Conservation (phyloP, 2,329 filamentous ascomycete genomes). For the Cephalotrichum gorgonifer region DNA sequence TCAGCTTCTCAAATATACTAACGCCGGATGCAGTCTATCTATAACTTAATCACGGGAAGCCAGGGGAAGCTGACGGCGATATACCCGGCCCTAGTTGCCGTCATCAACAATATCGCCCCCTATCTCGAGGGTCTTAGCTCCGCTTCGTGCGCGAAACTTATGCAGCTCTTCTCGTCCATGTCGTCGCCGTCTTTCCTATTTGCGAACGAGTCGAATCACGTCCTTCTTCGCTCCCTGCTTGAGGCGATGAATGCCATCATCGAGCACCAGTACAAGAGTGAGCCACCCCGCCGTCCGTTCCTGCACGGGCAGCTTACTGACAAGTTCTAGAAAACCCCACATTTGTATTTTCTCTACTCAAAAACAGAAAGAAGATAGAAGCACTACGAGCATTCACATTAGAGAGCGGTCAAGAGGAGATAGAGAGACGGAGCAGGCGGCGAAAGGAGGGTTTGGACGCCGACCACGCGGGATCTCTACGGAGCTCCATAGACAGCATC, state of each 20-base stretch:
- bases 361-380: conserved; percentile 74
- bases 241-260: conserved; percentile 85
- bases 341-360: conserved; percentile 68
- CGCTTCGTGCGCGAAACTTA: conserved; percentile 66
- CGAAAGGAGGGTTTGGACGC: conserved; percentile 51
- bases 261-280: conserved; percentile 76
- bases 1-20: conserved; percentile 17
- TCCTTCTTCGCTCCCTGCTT: conserved; percentile 67
- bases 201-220: conserved; percentile 85
- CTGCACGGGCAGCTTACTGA: neutral
- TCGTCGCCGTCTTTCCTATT: conserved; percentile 86
- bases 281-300: conserved; percentile 19
- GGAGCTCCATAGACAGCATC: conserved; percentile 58
- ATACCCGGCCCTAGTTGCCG: conserved; percentile 82
- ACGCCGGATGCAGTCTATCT: conserved; percentile 61
- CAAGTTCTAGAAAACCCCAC: conserved; percentile 59
- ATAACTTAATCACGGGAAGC: conserved; percentile 80
- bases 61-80: conserved; percentile 85
- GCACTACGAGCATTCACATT: conserved; percentile 79
- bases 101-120: conserved; percentile 87
- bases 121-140: conserved; percentile 69
- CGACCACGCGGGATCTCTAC: conserved; percentile 41
- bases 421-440: conserved; percentile 66
- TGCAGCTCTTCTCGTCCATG: conserved; percentile 87
- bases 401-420: conserved; percentile 84